Base-by-base conservation (phyloP, 2,329 filamentous ascomycete species). In the Colletotrichum karsti region DNA sequence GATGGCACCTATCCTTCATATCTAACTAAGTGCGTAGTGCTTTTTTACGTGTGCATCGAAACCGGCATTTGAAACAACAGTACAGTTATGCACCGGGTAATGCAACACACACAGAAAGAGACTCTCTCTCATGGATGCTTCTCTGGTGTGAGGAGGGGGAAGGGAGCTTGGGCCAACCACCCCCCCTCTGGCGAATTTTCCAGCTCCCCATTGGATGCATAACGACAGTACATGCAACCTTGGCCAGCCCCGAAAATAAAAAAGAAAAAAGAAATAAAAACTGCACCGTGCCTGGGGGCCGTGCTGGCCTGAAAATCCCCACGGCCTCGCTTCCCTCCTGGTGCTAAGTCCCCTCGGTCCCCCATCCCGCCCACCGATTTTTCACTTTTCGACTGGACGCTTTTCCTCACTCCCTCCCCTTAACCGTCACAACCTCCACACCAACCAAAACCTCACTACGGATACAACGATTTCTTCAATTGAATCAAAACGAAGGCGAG, bases 401-500 rank as follows among this genome's bases (percentile, higher is more conserved):
- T n/a, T 46, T 57, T 48, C 50, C 59, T 70, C 54, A 46, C 46
- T n/a, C 68, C 55, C 65, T 65, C 62, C 58, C 67, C 62, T 65
- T 70, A 70, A 64, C 57, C 63, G 58, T 67, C 68, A 61, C 56
- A 48, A 65, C 63, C 55, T 46, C 58, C 37, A 57, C 62, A 63
- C 64, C 44, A 54, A 59, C 56, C 69, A 30, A 61, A 60, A 62
- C 66, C 48, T 37, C 44, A 48, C 41, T 59, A 54, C 69, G 66
- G 69, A 69, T 70, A 70, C 69, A 70, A 70, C 69, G 69, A 70
- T 70, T 67, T 41, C 50, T 48, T 60, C 68, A 70, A 70, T 69
- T 63, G 61, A 59, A 69, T 69, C 60, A 51, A 55, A 44, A 24
- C 46, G n/a, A 33, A 20, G 42, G 15, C 22, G 41, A 42, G 35